These are phyloP conservation scores for Cutaneotrichosporon cutaneum DNA, from an alignment of 1,284 basidiomycete genomes.

Conservation along the genomic window DNA sequence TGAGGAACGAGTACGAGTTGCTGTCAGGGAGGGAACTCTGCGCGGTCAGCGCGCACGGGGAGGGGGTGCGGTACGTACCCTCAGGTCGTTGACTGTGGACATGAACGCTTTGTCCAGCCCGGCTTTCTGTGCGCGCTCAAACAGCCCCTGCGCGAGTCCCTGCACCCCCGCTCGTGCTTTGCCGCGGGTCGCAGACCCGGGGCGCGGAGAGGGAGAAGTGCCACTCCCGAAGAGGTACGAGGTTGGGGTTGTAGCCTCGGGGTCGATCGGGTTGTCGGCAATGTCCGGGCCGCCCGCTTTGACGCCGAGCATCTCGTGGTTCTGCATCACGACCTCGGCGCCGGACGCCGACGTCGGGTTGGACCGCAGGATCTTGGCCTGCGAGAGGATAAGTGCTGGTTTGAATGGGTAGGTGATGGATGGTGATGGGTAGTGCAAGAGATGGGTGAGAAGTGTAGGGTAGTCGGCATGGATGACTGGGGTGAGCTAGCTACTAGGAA, in stretches of 20 bases:
- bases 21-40: constrained; percentile 78
- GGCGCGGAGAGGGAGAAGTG: constrained; percentile 4
- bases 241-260: not conserved
- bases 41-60: not conserved
- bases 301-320: constrained; percentile 72
- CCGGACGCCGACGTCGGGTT: constrained; percentile 71
- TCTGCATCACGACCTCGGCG: constrained; percentile 72
- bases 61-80: constrained; percentile 30
- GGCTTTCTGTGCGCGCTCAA: constrained; percentile 52
- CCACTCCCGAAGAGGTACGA: constrained; percentile 12
- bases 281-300: constrained; percentile 39
- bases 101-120: constrained; percentile 52
- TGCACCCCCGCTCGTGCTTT: constrained; percentile 31
- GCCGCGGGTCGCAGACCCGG: constrained; percentile 4
- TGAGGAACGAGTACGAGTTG: constrained; percentile 45
- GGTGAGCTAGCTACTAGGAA: no score
- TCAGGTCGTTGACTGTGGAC: constrained; percentile 48
- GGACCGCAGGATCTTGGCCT: constrained; percentile 75
- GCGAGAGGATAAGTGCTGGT: constrained; percentile 68
- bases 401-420: constrained; percentile 50
- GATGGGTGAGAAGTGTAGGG: constrained; percentile 71
- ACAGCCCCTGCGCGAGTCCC: constrained; percentile 48
- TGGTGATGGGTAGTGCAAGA: constrained; percentile 73
- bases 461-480: constrained; percentile 81
- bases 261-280: constrained; percentile 1